Base-by-base conservation (phyloP, 352 stramenopile genomes). In the Blastocystis sp. region DNA sequence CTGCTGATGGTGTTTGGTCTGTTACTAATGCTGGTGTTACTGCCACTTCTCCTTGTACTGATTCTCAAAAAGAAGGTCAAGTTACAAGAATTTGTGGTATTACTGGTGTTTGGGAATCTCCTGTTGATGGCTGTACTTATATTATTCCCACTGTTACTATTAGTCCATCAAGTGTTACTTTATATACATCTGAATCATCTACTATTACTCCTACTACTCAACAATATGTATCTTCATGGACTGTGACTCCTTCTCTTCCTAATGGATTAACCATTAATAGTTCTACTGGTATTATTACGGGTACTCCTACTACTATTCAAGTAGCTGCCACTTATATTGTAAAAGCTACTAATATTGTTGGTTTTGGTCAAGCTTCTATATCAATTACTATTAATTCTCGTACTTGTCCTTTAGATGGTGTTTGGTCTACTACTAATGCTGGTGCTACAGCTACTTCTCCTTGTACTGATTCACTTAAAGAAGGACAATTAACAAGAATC, bases 61-160 rank as follows among this genome's bases (percentile, higher is more conserved):
- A n/a, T n/a, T 11, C 19, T 2, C 40, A 62, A 39, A 62, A 48
- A 42, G 52, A 62, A 30, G 52, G 52, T 9, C 28, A 62, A 13
- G 48, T 39, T 39, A 54, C 48, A 30, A 39, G 52, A n/a, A 34
- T 48, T 30, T 62, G 52, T 24, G 52, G 11, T 10, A 52, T 41
- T 21, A 39, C 52, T 16, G 39, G 39, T 19, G 25, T 32, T 13
- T 62, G 52, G 52, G n/a, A 49, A 30, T 39, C n/a, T 7, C 11
- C 32, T 6, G 52, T 62, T 11, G 23, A 62, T 11, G 10, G 54
- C n/a, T 62, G 52, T 28, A 9, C 40, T 13, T 62, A 62, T 34
- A 62, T 52, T n/a, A 46, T 35, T 27, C 52, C 52, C 18, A 24
- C 54, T 16, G 52, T 62, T 30, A 52, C 52, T 10, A 54, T 54